Percentiles rank a stretch among this genome's conserved stretches.
phyloP scores from a whole-genome alignment of 176 grass and related monocot species.

The Phoenix roebelenii region DNA sequence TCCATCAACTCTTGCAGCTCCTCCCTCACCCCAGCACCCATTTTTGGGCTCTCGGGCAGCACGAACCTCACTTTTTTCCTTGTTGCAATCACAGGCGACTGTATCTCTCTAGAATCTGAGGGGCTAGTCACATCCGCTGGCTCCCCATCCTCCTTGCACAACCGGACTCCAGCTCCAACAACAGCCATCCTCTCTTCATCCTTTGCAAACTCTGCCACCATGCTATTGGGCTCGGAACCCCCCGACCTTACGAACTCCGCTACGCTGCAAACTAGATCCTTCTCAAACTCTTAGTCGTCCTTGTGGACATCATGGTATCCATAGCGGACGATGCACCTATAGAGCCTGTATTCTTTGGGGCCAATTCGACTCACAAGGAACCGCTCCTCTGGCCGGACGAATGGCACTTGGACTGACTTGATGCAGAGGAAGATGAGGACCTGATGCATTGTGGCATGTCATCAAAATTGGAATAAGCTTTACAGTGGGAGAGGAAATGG shows the following conservation, averaged over 20 bases:
- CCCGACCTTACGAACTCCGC: slow-evolving; percentile 71
- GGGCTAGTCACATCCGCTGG: slow-evolving; percentile 16
- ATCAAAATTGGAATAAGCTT: too few species aligned
- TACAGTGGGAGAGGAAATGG: too few species aligned
- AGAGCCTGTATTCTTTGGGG: slow-evolving; percentile 58
- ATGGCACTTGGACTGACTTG: slow-evolving; percentile 58
- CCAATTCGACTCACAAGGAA: slow-evolving; percentile 76
- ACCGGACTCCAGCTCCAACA: slow-evolving; percentile 37
- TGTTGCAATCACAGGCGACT: neutral
- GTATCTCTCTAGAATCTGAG: slow-evolving; percentile 21
- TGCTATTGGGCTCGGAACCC: slow-evolving; percentile 22
- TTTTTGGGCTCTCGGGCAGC: slow-evolving; percentile 42
- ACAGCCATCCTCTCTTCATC: slow-evolving; percentile 40
- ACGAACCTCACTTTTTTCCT: slow-evolving; percentile 54
- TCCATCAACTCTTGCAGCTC: slow-evolving; percentile 74
- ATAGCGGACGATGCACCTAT: slow-evolving; percentile 70
- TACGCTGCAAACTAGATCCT: slow-evolving; percentile 68
- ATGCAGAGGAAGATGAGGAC: slow-evolving; percentile 76
- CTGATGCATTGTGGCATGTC: slow-evolving; percentile 17
- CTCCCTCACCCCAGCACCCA: slow-evolving; percentile 27
- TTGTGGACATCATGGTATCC: slow-evolving; percentile 77
- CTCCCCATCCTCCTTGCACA: slow-evolving; percentile 40
- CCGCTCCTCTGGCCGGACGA: slow-evolving; percentile 44
- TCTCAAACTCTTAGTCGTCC: slow-evolving; percentile 74
- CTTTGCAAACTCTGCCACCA: slow-evolving; percentile 25